Evolutionary conservation across 441 rosid genomes (phyloP).

Genomic region (Corymbia calophylla): DNA sequence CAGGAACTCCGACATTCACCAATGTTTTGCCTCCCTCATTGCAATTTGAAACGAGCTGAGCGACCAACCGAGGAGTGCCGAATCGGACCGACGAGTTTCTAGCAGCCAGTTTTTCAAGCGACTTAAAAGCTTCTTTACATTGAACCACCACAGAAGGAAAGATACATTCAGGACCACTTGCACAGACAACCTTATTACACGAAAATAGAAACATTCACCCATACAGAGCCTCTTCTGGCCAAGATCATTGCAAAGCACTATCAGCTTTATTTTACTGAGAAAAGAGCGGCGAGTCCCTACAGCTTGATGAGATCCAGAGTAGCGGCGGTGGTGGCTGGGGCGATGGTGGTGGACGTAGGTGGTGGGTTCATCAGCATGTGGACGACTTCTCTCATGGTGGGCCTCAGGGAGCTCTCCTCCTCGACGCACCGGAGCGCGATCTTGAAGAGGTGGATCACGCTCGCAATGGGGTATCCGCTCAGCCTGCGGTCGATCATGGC

Average conservation of each 20-base stretch:
- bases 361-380: slow-evolving; percentile 67
- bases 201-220: background rate
- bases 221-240: background rate
- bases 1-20: background rate
- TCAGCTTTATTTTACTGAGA: background rate
- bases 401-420: slow-evolving; percentile 58
- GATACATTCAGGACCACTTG: background rate
- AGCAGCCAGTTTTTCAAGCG: background rate
- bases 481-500: slow-evolving; percentile 64
- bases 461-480: slow-evolving; percentile 39
- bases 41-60: background rate
- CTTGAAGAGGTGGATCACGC: slow-evolving; percentile 62
- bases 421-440: slow-evolving; percentile 73
- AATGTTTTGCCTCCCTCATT: background rate
- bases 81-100: background rate
- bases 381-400: slow-evolving; percentile 91
- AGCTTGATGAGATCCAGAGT: slow-evolving; percentile 26
- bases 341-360: slow-evolving; percentile 8
- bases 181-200: background rate
- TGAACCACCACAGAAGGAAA: background rate
- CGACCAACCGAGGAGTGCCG: background rate
- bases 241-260: background rate
- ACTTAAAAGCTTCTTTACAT: background rate
- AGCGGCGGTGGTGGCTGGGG: slow-evolving; percentile 10
- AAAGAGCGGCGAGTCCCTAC: background rate